Percentiles rank a stretch among this genome's conserved stretches.
Evolutionary conservation across 225 moss, liverwort and hornwort species (phyloP).

Genomic region (Bryoerythrophyllum caledonicum): DNA sequence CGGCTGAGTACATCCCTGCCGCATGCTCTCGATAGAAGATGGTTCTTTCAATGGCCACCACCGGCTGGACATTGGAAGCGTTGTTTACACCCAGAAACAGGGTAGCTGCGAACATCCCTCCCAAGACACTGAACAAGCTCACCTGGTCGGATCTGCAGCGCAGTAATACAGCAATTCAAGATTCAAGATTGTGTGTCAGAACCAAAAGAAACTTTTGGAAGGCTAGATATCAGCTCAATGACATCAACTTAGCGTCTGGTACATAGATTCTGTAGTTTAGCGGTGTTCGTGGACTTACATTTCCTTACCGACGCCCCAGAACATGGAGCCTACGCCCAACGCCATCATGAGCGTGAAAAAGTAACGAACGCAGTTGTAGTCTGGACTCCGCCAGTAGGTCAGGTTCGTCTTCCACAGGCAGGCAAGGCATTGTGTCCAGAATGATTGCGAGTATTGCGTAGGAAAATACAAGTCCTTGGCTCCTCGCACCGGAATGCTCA

Average conservation of each 20-base stretch:
- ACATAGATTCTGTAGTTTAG: neutral
- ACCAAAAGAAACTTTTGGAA: neutral
- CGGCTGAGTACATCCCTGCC: slow-evolving; percentile 61
- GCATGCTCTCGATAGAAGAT: slow-evolving; percentile 62
- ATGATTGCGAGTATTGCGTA: slow-evolving; percentile 58
- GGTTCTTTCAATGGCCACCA: slow-evolving; percentile 56
- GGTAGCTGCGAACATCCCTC: slow-evolving; percentile 55
- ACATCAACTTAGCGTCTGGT: neutral
- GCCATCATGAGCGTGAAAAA: slow-evolving; percentile 56
- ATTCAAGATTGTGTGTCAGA: neutral
- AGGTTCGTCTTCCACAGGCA: slow-evolving; percentile 59
- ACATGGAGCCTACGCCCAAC: slow-evolving; percentile 56
- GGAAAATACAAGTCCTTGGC: slow-evolving; percentile 56
- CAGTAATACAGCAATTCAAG: neutral
- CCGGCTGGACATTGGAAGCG: slow-evolving; percentile 59
- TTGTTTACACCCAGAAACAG: slow-evolving; percentile 63
- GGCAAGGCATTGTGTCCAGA: slow-evolving; percentile 43
- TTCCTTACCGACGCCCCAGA: slow-evolving; percentile 49
- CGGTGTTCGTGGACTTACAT: slow-evolving; percentile 34
- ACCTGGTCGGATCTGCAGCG: slow-evolving; percentile 48
- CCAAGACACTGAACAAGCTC: slow-evolving; percentile 54
- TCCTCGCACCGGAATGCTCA: slow-evolving; percentile 45
- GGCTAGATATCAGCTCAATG: neutral
- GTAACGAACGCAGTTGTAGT: slow-evolving; percentile 63
- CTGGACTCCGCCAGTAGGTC: slow-evolving; percentile 62